These are phyloP conservation scores for Lagenidium giganteum DNA, from an alignment of 352 stramenopile species.

Conservation along the genomic window DNA sequence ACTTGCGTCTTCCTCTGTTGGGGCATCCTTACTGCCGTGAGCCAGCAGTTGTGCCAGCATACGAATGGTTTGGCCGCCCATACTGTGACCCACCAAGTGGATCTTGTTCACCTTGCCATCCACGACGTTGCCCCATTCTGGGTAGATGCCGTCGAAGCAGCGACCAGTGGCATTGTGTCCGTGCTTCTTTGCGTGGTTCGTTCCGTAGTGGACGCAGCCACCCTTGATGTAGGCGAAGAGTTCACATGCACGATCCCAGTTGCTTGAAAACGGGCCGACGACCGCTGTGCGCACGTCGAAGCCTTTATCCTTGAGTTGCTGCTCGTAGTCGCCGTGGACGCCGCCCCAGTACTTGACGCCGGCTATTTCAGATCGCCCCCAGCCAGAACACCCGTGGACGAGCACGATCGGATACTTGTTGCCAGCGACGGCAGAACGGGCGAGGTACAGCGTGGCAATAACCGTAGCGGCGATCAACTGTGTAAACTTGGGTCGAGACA, in stretches of 20 bases:
- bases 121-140: slow-evolving; percentile 28
- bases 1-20: slow-evolving; percentile 15
- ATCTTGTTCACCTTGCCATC: slow-evolving; percentile 33
- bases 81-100: slow-evolving; percentile 34
- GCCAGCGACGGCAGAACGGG: no score
- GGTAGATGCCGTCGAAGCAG: slow-evolving; percentile 28
- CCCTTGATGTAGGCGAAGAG: slow-evolving; percentile 47
- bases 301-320: slow-evolving; percentile 20
- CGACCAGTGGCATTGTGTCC: slow-evolving; percentile 22
- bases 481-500: no score
- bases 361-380: slow-evolving; percentile 21
- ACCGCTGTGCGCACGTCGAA: slow-evolving; percentile 23
- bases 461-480: no score
- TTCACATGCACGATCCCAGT: slow-evolving; percentile 50
- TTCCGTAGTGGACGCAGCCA: slow-evolving; percentile 32
- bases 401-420: slow-evolving; percentile 31
- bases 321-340: slow-evolving; percentile 24
- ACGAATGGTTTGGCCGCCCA: slow-evolving; percentile 34
- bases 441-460: no score
- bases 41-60: slow-evolving; percentile 35
- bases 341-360: slow-evolving; percentile 30
- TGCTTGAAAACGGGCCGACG: slow-evolving; percentile 27
- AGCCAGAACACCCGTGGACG: slow-evolving; percentile 34
- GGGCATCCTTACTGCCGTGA: slow-evolving; percentile 21
- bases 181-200: slow-evolving; percentile 22